These are phyloP conservation scores for Pseudognaphalium luteoalbum DNA, from an alignment of 129 eudicot species.

Conservation along the genomic window DNA sequence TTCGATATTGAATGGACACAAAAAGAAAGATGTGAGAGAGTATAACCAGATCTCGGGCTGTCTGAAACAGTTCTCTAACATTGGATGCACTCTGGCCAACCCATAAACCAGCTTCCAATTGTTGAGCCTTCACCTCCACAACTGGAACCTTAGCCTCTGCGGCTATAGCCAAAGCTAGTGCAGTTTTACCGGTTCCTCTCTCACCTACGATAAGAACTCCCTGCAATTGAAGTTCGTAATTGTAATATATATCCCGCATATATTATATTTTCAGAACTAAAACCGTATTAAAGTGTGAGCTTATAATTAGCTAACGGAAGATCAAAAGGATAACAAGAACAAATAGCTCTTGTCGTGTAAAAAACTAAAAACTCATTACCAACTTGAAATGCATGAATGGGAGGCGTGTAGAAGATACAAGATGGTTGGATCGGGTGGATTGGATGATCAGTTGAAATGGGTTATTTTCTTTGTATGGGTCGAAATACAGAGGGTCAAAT, in stretches of 20 bases:
- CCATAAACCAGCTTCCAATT: constrained; percentile 76
- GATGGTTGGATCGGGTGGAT: not conserved
- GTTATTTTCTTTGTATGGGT: no score
- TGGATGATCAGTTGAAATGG: not conserved
- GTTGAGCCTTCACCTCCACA: constrained; percentile 77
- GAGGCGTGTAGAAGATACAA: not conserved
- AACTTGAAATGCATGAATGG: no score
- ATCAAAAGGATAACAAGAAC: not conserved
- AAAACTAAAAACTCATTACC: not conserved
- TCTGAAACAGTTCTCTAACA: constrained; percentile 86
- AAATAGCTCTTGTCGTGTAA: constrained; percentile 5
- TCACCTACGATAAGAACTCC: constrained; percentile 96
- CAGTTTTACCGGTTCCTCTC: constrained; percentile 92
- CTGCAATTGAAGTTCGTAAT: constrained; percentile 40
- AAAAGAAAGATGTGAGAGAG: constrained; percentile 20
- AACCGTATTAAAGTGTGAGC: constrained; percentile 13
- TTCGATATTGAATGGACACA: constrained; percentile 12
- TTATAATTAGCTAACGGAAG: constrained; percentile 17
- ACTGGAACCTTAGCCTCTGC: constrained; percentile 96
- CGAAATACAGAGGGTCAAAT: no score
- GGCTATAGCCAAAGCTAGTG: constrained; percentile 90
- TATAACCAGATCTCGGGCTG: constrained; percentile 89
- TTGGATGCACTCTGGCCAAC: constrained; percentile 97
- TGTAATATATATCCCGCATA: constrained; percentile 14
- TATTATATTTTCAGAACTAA: constrained; percentile 7